Evolutionary conservation across 1,284 basidiomycete genomes (phyloP).

Genomic region (Melampsora larici-populina): DNA sequence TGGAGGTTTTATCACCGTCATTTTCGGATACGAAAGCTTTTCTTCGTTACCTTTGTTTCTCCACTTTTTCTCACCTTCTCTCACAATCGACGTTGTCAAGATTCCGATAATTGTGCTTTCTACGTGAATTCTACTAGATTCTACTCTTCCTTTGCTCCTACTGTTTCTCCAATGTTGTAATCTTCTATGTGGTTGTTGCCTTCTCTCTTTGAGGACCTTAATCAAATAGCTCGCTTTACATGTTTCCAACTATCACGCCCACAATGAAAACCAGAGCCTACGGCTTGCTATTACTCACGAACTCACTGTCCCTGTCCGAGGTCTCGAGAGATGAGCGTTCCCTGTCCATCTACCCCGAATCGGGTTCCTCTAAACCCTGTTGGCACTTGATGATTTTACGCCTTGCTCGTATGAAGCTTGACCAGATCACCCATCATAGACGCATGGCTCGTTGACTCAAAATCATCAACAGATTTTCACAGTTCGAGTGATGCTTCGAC

Average conservation of each 20-base stretch:
- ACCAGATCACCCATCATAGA: too few species aligned
- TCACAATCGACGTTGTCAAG: background rate
- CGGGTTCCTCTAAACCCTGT: too few species aligned
- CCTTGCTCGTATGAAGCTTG: too few species aligned
- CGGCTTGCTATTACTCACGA: too few species aligned
- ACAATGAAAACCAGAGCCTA: too few species aligned
- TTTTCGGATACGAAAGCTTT: slow-evolving; percentile 43
- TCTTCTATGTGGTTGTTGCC: background rate
- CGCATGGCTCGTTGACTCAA: too few species aligned
- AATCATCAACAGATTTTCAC: too few species aligned
- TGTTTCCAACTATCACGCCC: background rate
- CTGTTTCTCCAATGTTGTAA: background rate
- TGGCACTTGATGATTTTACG: too few species aligned
- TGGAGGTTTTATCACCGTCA: slow-evolving; percentile 44
- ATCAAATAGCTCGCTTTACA: background rate
- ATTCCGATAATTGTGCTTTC: background rate
- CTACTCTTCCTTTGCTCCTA: background rate
- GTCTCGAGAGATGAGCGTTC: too few species aligned
- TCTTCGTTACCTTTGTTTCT: background rate
- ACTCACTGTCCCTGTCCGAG: too few species aligned
- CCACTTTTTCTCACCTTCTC: background rate
- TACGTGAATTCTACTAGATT: slow-evolving; percentile 1
- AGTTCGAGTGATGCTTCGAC: too few species aligned
- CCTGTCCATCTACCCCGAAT: too few species aligned
- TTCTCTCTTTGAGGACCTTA: background rate